phyloP scores from a whole-genome alignment of 164 flowering plant genomes.

The Nymphaea thermarum region DNA sequence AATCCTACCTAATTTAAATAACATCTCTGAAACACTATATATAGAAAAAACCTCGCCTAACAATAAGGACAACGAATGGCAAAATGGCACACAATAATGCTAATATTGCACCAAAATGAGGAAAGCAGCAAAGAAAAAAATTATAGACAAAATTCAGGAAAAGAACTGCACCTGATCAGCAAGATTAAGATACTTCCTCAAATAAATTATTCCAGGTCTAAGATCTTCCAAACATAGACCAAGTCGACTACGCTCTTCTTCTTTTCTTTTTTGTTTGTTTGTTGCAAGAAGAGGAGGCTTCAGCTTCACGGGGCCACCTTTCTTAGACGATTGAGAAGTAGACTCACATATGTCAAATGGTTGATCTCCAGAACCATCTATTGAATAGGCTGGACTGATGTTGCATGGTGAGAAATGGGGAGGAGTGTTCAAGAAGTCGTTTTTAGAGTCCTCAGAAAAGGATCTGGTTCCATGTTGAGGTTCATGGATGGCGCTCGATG shows the following conservation, averaged over 20 bases:
- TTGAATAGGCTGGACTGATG: too few species aligned
- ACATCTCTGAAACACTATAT: too few species aligned
- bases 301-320: constrained; percentile 10
- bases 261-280: constrained; percentile 38
- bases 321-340: constrained; percentile 5
- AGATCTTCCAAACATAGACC: constrained; percentile 11
- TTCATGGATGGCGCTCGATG: too few species aligned
- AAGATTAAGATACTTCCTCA: constrained; percentile 33
- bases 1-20: not conserved
- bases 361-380: not conserved
- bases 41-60: too few species aligned
- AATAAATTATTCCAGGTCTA: constrained; percentile 59
- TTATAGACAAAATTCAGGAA: not conserved
- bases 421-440: too few species aligned
- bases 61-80: not conserved
- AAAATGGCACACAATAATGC: not conserved
- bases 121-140: not conserved
- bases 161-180: constrained; percentile 37
- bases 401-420: too few species aligned
- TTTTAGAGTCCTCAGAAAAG: too few species aligned
- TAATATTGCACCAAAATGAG: not conserved
- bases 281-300: constrained; percentile 32
- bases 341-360: constrained; percentile 38
- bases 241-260: constrained; percentile 15
- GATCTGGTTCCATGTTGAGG: too few species aligned